Conservation (phyloP, 768 basidiomycete genomes). For the Pholiota conissans region DNA sequence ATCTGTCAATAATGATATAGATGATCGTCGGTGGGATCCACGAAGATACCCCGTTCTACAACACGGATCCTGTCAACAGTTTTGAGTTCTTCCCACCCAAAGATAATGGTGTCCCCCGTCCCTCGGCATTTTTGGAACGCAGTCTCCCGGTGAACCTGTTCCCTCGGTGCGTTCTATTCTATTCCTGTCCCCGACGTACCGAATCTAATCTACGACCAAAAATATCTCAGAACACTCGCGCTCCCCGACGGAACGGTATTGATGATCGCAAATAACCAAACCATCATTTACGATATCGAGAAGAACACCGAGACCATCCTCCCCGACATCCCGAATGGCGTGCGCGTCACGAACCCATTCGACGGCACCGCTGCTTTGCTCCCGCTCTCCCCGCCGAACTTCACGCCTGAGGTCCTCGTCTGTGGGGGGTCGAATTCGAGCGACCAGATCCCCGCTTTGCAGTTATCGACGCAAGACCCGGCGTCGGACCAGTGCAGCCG, state of each 20-base stretch:
- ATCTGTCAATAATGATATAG: slow-evolving; percentile 3
- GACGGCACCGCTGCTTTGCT: slow-evolving; percentile 34
- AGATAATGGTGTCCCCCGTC: slow-evolving; percentile 32
- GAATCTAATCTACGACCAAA: slow-evolving; percentile 11
- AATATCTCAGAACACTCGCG: slow-evolving; percentile 22
- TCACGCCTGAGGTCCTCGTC: slow-evolving; percentile 43
- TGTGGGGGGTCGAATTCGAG: slow-evolving; percentile 42
- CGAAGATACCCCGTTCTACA: slow-evolving; percentile 53
- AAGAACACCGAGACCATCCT: slow-evolving; percentile 35
- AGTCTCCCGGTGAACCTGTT: slow-evolving; percentile 28
- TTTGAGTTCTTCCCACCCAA: slow-evolving; percentile 42
- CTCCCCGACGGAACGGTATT: slow-evolving; percentile 33
- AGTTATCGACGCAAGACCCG: slow-evolving; percentile 40
- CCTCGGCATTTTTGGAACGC: slow-evolving; percentile 25
- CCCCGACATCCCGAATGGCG: slow-evolving; percentile 42
- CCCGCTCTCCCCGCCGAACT: slow-evolving; percentile 34
- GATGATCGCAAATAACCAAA: slow-evolving; percentile 37
- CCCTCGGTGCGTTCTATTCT: slow-evolving; percentile 25
- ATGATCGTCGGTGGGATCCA: slow-evolving; percentile 30
- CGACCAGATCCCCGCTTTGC: slow-evolving; percentile 26
- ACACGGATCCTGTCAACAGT: slow-evolving; percentile 53
- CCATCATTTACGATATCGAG: slow-evolving; percentile 39
- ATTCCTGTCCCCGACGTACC: too few species aligned
- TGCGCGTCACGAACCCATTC: slow-evolving; percentile 39
- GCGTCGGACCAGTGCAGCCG: slow-evolving; percentile 44